phyloP scores from a whole-genome alignment of 305 asterid genomes.

The Solanum hybrid region DNA sequence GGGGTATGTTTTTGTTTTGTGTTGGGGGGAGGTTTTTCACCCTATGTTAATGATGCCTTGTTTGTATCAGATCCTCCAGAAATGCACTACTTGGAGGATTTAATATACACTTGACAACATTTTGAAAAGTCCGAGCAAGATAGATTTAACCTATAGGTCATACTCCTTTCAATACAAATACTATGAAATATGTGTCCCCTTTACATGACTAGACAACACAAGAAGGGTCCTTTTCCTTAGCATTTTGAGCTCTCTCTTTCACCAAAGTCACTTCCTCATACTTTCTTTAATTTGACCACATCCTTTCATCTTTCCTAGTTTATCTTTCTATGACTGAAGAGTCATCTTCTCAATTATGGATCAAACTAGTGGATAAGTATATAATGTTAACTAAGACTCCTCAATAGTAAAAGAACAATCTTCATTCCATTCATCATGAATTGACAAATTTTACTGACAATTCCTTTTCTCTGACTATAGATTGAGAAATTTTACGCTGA shows the following conservation, averaged over 20 bases:
- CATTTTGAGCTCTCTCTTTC: neutral
- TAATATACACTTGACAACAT: too few species aligned
- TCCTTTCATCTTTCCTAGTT: neutral
- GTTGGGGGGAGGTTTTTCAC: too few species aligned
- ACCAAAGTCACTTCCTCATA: neutral
- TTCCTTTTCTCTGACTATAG: neutral
- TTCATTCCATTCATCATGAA: neutral
- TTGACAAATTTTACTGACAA: neutral
- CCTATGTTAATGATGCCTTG: too few species aligned
- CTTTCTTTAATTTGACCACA: neutral
- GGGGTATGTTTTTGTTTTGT: neutral
- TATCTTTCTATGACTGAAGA: neutral
- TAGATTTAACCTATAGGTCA: neutral
- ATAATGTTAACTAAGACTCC: neutral
- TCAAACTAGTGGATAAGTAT: neutral
- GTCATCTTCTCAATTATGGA: neutral
- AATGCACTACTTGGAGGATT: too few species aligned
- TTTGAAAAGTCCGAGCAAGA: too few species aligned
- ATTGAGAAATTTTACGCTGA: neutral
- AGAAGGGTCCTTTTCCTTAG: neutral
- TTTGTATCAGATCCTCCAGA: too few species aligned
- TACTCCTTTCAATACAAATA: neutral
- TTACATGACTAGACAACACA: neutral
- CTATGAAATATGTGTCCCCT: neutral
- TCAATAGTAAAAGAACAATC: neutral